Base-by-base conservation (phyloP, 2,329 filamentous ascomycete species). In the Sporothrix euskadiensis region DNA sequence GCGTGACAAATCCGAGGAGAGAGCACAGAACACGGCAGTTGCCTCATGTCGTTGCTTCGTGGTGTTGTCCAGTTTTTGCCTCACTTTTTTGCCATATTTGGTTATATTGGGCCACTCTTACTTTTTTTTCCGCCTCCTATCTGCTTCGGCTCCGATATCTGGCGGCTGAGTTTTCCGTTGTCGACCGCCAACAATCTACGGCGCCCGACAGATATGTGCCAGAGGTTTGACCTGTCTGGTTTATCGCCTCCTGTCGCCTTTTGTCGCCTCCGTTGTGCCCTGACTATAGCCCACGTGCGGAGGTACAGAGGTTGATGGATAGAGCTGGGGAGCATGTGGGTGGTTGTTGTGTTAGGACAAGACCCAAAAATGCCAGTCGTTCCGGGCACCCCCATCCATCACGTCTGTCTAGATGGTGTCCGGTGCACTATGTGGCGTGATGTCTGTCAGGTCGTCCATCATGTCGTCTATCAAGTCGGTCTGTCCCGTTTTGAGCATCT, bases 181-280 rank as follows among this genome's bases (percentile, higher is more conserved):
- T 44, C 41, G 41, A 14, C 41, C 41, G 41, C 12, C 41, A 9
- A 12, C 16, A 16, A 19, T 63, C 16, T 1, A 2, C 16, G 19
- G 19, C 26, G 35, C 39, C 61, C 4, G 61, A 22, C 41, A 68
- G 26, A 52, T 41, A 68, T 49, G 63, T 68, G 63, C 61, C 57
- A 49, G 44, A 56, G 44, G 44, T 16, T 26, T 26, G 19, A 3
- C 14, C 10, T 39, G 26, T 14, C 54, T 41, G 19, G 32, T 12
- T 19, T 9, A 63, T 63, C 32, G 59, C 59, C 59, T 63, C 61
- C 39, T 52, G 41, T 35, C 30, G 44, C 44, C 44, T 19, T 26
- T 12, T 52, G 22, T 47, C 63, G 22, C 44, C 63, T 26, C 14
- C 63, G 12, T 68, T 32, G 26, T 52, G 41, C 26, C 63, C 26